Evolutionary conservation across 2,329 filamentous ascomycete species (phyloP).

Genomic region (Xylogone sp.): DNA sequence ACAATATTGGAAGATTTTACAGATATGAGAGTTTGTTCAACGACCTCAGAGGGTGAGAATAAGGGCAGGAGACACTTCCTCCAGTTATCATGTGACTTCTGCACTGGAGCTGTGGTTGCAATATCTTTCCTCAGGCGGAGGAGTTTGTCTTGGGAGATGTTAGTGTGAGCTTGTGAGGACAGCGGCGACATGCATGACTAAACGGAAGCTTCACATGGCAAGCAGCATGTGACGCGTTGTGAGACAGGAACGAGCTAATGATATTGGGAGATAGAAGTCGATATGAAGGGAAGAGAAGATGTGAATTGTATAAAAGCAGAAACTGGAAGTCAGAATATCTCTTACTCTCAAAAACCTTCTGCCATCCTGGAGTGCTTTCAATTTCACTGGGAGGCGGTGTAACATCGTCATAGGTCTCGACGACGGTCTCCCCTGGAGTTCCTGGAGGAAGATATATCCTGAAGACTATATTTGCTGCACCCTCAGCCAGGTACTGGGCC

Average conservation of each 20-base stretch:
- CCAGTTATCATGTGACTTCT: constrained; percentile 39
- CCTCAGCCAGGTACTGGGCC: constrained; percentile 54
- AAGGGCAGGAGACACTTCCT: constrained; percentile 49
- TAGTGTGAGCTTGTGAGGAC: constrained; percentile 1
- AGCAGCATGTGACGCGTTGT: background rate
- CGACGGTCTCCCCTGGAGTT: constrained; percentile 17
- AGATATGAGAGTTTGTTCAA: constrained; percentile 50
- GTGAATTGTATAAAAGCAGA: background rate
- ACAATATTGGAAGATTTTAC: constrained; percentile 39
- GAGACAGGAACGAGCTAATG: background rate
- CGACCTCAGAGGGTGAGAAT: constrained; percentile 50
- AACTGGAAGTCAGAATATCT: background rate
- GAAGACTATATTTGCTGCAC: constrained; percentile 75
- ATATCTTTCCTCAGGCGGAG: constrained; percentile 59
- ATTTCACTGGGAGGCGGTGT: constrained; percentile 21
- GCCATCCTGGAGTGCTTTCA: constrained; percentile 5
- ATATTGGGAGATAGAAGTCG: background rate
- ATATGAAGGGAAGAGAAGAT: background rate
- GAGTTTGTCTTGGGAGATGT: constrained; percentile 40
- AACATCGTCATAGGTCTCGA: constrained; percentile 31
- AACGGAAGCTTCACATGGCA: constrained; percentile 8
- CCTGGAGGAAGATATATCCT: constrained; percentile 41
- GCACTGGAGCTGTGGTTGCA: constrained; percentile 42
- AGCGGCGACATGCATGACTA: background rate
- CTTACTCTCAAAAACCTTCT: constrained; percentile 1